Base-by-base conservation (phyloP, 169 alveolate genomes). In the Plasmodium coatneyi region DNA sequence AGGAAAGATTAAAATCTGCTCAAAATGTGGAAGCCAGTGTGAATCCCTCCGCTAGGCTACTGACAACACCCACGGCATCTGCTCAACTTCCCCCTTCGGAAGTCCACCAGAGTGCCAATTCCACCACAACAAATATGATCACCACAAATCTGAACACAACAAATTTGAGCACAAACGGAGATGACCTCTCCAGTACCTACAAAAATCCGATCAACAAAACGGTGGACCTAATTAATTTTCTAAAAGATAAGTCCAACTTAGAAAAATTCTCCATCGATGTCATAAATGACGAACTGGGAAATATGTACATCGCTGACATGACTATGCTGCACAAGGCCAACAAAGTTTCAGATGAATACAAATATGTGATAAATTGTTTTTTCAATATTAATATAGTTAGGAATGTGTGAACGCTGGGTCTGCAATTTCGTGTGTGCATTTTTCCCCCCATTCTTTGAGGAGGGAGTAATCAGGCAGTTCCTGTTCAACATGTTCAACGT, bases 341-440 rank as follows among this genome's bases (percentile, higher is more conserved):
- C 70, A 87, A 80, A 80, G 93, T 87, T 25, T 54, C 93, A 25
- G 81, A 87, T 6, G 89, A 87, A 43, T 87, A 32, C 34, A 87
- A 87, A 78, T 87, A 87, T 78, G 93, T 87, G 39, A 87, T 87
- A 25, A 87, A 87, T 49, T 87, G 93, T 78, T 87, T 87, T 87
- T 87, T 87, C 52, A 87, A 87, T 80, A 66, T 87, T 56, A 79
- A 87, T 32, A 66, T 87, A 34, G 93, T 87, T 60, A 76, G 93
- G 70, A 87, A 87, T 76, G 87, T 87, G 14, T 87, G n/a, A 87
- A 49, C 76, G 30, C 5, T 10, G 56, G n/a, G 56, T 22, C 36
- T 49, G 7, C 46, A 14, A 32, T 9, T 82, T 43, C 7, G 36
- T 25, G 22, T 36, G 82, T 74, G 30, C 28, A 0, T 4, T 60